Base-by-base conservation (phyloP, 2,329 filamentous ascomycete genomes). In the Fusarium incarnatum region DNA sequence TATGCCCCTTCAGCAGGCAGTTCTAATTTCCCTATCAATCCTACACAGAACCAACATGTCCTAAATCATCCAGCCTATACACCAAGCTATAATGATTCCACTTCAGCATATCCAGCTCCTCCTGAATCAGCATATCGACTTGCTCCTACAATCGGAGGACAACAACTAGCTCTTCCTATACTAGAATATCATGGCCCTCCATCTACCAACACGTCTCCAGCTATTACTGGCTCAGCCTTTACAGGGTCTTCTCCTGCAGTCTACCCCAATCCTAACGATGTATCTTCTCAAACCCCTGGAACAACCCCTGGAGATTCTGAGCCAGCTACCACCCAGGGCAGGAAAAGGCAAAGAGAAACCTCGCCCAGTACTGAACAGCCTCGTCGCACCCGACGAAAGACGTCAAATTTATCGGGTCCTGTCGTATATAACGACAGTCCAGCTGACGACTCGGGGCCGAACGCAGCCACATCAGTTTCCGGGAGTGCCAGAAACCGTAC, bases 341-440 rank as follows among this genome's bases (percentile, higher is more conserved):
- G 12, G 20, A 66, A 66, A 44, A 66, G 61, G 40, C 13, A 16
- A 20, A 47, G 13, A n/a, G 44, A 13, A n/a, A 25, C 47, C 8
- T 28, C 62, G 6, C 30, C 60, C 6, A 9, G n/a, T 20, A 22
- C n/a, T n/a, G 23, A 25, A 11, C n/a, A 25, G 12, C 55, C 44
- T n/a, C n/a, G 48, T 20, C 23, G 62, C 30, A 49, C 22, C 10
- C 41, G 62, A 49, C 47, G 18, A 30, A 48, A 45, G 8, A 18
- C 30, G 9, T 15, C 54, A n/a, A 55, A 18, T 20, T 23, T 48
- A 46, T 20, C 60, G 16, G 25, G 30, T 4, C 18, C n/a, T n/a
- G 34, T 22, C 11, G 32, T 15, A 60, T 27, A 28, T 45, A 23
- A 48, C 23, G 40, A 6, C n/a, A 55, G 18, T 13, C 48, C 37